Percentiles rank a stretch among this genome's conserved stretches.
phyloP scores from a whole-genome alignment of 331 rosid species.

The Stylosanthes scabra region DNA sequence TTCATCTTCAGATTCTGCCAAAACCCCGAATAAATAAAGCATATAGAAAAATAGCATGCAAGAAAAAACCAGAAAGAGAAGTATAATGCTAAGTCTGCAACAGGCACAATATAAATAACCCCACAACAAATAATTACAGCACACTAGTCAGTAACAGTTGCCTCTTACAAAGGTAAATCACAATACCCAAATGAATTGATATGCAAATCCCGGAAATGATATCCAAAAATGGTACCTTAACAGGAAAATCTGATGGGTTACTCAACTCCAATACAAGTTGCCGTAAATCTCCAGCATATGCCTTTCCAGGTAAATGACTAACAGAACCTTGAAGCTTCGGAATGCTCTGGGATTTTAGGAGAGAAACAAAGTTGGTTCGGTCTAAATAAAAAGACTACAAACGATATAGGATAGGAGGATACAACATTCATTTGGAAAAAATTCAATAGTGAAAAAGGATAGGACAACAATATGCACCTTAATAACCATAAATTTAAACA shows the following conservation, averaged over 20 bases:
- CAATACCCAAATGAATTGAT: constrained; percentile 6
- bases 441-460: constrained; percentile 11
- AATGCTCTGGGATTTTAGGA: constrained; percentile 64
- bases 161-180: neutral
- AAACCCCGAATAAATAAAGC: constrained; percentile 36
- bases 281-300: constrained; percentile 80
- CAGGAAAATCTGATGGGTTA: constrained; percentile 77
- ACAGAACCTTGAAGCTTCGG: constrained; percentile 87
- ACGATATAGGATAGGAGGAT: neutral
- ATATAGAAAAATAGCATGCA: constrained; percentile 32
- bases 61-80: constrained; percentile 31
- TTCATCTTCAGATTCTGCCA: constrained; percentile 93
- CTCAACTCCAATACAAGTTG: constrained; percentile 81
- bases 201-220: constrained; percentile 2
- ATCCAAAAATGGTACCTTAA: constrained; percentile 64
- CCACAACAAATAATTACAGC: constrained; percentile 13
- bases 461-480: constrained; percentile 60
- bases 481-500: constrained; percentile 80
- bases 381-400: constrained; percentile 24
- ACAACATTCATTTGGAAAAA: constrained; percentile 8
- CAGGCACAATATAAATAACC: constrained; percentile 23
- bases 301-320: constrained; percentile 68
- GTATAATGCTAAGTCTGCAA: constrained; percentile 19
- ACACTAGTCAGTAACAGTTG: constrained; percentile 1
- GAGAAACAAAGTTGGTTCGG: constrained; percentile 33